These are phyloP conservation scores for Oropetium thomaeum DNA, from an alignment of 176 grass and related monocot species.

Conservation along the genomic window DNA sequence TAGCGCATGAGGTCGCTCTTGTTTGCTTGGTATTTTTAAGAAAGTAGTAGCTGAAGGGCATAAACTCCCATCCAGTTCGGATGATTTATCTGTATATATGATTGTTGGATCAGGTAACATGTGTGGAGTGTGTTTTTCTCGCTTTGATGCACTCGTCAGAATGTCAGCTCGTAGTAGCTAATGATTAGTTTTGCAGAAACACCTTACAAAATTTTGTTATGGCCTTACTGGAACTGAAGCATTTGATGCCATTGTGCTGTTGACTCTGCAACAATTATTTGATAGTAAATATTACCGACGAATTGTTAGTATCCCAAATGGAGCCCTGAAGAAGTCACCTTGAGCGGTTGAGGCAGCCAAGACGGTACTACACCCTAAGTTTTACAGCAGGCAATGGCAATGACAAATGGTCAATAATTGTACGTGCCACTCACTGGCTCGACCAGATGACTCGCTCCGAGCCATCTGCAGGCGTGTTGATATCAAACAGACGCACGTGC, in stretches of 20 bases:
- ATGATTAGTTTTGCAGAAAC: not conserved
- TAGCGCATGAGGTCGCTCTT: conserved; percentile 5
- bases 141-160: not conserved
- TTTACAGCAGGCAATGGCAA: not conserved
- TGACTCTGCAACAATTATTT: no score
- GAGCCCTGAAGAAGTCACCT: not conserved
- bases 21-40: conserved; percentile 24
- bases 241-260: no score
- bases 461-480: no score
- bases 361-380: not conserved
- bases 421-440: not conserved
- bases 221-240: no score
- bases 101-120: conserved; percentile 5
- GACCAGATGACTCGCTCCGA: not conserved
- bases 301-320: not conserved
- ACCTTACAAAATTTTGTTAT: no score
- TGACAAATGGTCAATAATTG: not conserved
- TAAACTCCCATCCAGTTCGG: conserved; percentile 3
- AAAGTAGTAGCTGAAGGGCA: conserved; percentile 24
- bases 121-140: conserved; percentile 21
- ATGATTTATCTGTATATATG: conserved; percentile 40
- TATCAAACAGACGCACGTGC: not conserved
- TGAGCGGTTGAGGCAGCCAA: not conserved
- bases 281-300: no score
- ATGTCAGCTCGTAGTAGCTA: not conserved